Percentiles rank a stretch among this genome's conserved stretches.
phyloP scores from a whole-genome alignment of 805 yeast genomes.

The Yamadazyma sp. region DNA sequence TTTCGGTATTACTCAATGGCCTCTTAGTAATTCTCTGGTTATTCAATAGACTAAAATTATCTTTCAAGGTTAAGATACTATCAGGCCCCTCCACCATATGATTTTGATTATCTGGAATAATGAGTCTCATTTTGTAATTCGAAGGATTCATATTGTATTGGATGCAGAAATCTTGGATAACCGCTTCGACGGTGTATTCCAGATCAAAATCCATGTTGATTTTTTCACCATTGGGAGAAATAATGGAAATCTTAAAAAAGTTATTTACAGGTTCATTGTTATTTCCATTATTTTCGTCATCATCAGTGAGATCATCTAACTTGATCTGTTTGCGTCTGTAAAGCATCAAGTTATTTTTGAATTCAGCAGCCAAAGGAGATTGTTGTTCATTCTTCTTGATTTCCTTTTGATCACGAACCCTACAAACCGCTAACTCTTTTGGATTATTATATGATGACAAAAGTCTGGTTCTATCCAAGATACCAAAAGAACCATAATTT shows the following conservation, averaged over 20 bases:
- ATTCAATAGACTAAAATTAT: constrained; percentile 1
- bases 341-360: constrained; percentile 21
- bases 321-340: constrained; percentile 4
- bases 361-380: constrained; percentile 54
- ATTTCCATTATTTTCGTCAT: constrained; percentile 6
- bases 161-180: constrained; percentile 25
- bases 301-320: neutral
- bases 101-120: constrained; percentile 8
- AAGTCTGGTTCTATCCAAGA: constrained; percentile 65
- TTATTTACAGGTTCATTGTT: constrained; percentile 1
- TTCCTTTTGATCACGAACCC: constrained; percentile 47
- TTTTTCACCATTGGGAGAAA: constrained; percentile 7
- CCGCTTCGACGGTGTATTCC: constrained; percentile 19
- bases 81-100: constrained; percentile 2
- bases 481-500: constrained; percentile 88
- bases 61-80: constrained; percentile 4
- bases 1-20: constrained; percentile 7
- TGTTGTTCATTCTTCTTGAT: constrained; percentile 43
- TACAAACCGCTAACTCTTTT: constrained; percentile 76
- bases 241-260: constrained; percentile 8
- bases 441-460: constrained; percentile 70
- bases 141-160: constrained; percentile 25
- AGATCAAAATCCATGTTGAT: constrained; percentile 4
- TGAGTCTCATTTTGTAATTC: constrained; percentile 23
- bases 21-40: neutral